Evolutionary conservation across 2,329 filamentous ascomycete species (phyloP), one percentile per base, ranked within the genome.

Genomic region (Sclerotinia spermophila): DNA sequence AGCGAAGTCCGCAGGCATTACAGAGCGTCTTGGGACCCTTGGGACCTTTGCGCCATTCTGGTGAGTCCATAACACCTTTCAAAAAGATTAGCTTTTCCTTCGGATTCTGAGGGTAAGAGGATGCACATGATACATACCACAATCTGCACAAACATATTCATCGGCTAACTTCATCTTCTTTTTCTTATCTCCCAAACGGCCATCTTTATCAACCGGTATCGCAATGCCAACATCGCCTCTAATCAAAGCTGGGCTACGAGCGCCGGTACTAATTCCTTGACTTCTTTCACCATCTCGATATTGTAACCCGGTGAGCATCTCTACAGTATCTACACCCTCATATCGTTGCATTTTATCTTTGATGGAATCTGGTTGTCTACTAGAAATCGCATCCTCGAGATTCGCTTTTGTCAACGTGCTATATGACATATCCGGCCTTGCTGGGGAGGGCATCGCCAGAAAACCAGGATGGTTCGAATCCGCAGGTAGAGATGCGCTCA

Each of bases 61-160:
- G 95, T 24, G 93, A 97, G 78, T 97, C 94, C 55, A 96, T 85
- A 0, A 93, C 97, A 45, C 87, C 88, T 90, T 72, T 24, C 71
- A 27, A 40, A 17, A 13, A 45, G 27, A 38, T 74, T 61, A 72
- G 71, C 62, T 45, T 67, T 38, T 27, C 45, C 19, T 48, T 48
- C 11, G 10, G 10, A 42, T 4, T 11, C 17, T 21, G 13, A 45
- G 17, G 68, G 27, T 19, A 5, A 59, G 30, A 53, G n/a, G 67
- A 56, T 55, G 11, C 44, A 21, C 21, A 40, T 38, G 38, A 55
- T 45, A 83, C 86, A 74, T 82, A 84, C 95, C 94, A 81, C 95
- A 98, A 80, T 97, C 95, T 1, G 93, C 95, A 81, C 95, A 98
- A 51, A 97, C 93, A 79, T 97, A 97, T 83, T 97, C 94, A 78